A percentile compares a stretch with the other conserved stretches of the same genome.
phyloP scores from a whole-genome alignment of 2,329 filamentous ascomycete genomes.

The Fusarium nisikadoi region DNA sequence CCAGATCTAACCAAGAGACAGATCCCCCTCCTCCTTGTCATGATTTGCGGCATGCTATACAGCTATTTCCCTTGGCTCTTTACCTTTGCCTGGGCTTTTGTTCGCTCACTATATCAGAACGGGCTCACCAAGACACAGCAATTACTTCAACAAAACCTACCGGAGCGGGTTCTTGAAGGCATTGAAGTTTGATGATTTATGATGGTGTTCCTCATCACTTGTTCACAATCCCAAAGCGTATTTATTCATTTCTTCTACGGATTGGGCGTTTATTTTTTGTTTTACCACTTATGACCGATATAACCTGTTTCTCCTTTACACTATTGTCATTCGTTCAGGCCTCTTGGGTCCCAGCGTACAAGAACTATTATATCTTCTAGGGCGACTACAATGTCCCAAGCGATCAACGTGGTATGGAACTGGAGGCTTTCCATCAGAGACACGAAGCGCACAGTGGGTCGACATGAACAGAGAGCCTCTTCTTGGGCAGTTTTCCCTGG shows the following conservation, averaged over 20 bases:
- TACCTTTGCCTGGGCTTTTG: slow-evolving; percentile 49
- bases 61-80: slow-evolving; percentile 62
- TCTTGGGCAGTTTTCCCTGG: slow-evolving; percentile 9
- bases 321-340: slow-evolving; percentile 16
- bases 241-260: slow-evolving; percentile 21
- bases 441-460: not conserved
- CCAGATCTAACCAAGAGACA: slow-evolving; percentile 44
- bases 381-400: not conserved
- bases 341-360: not conserved
- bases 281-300: slow-evolving; percentile 20
- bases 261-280: slow-evolving; percentile 22
- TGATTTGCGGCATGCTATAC: slow-evolving; percentile 62
- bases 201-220: slow-evolving; percentile 27
- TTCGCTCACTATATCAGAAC: slow-evolving; percentile 47
- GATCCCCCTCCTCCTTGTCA: slow-evolving; percentile 62
- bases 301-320: not conserved
- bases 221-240: slow-evolving; percentile 29
- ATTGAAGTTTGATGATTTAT: slow-evolving; percentile 44
- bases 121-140: slow-evolving; percentile 45
- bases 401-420: not conserved
- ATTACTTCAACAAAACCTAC: slow-evolving; percentile 41
- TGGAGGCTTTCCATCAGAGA: not conserved
- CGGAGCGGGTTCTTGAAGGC: slow-evolving; percentile 43
- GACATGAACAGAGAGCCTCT: not conserved
- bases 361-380: not conserved